Evolutionary conservation across 768 basidiomycete genomes (phyloP).

Genomic region (Rubroboletus satanas): DNA sequence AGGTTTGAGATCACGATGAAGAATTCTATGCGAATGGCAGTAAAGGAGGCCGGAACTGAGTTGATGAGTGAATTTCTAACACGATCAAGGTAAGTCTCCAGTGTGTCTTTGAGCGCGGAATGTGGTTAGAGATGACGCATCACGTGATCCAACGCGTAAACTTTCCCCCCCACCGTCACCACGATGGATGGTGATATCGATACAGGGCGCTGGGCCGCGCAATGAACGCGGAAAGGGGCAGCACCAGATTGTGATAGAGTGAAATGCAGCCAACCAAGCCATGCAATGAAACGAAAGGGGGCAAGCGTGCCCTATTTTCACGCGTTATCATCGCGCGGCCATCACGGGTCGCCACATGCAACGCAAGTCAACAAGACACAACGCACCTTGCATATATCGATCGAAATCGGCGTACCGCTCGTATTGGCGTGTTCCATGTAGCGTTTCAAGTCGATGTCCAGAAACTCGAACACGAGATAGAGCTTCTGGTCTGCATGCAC

Average conservation of each 20-base stretch:
- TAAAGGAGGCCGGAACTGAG: constrained; percentile 87
- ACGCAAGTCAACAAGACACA: neutral
- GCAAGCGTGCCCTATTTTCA: constrained; percentile 1
- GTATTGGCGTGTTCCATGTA: constrained; percentile 91
- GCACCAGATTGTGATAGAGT: neutral
- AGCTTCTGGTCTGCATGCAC: constrained; percentile 96
- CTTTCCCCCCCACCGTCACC: constrained; percentile 11
- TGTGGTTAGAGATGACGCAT: constrained; percentile 1
- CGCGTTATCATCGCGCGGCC: constrained; percentile 25
- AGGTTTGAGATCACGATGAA: constrained; percentile 96
- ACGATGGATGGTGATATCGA: constrained; percentile 20
- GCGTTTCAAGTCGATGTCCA: constrained; percentile 93
- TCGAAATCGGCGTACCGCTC: constrained; percentile 65
- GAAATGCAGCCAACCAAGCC: neutral
- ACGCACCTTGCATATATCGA: constrained; percentile 77
- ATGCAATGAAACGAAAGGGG: constrained; percentile 9
- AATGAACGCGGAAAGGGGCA: neutral
- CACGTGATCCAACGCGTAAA: constrained; percentile 33
- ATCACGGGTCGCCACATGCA: constrained; percentile 5
- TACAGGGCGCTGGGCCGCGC: constrained; percentile 5
- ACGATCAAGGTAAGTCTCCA: constrained; percentile 10
- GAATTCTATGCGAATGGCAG: constrained; percentile 91
- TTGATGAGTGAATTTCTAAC: constrained; percentile 94
- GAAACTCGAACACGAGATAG: constrained; percentile 96
- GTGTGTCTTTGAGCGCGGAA: neutral